Conservation (phyloP, 176 grass and related monocot genomes). For the Typha latifolia region DNA sequence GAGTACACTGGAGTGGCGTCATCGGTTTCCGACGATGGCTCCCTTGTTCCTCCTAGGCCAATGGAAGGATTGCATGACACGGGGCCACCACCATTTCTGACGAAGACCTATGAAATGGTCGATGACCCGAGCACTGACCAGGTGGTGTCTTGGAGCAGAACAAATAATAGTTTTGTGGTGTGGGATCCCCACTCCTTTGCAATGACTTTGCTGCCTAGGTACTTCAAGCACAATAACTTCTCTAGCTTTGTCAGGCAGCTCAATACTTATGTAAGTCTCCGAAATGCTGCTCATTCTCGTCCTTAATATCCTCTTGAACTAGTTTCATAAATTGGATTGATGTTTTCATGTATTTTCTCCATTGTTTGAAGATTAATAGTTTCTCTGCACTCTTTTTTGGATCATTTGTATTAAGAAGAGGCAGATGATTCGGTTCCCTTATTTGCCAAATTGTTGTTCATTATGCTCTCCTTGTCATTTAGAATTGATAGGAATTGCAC, state of each 20-base stretch:
- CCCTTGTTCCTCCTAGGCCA: slow-evolving; percentile 38
- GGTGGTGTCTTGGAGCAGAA: slow-evolving; percentile 56
- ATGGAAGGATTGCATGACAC: slow-evolving; percentile 69
- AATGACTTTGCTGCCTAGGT: slow-evolving; percentile 49
- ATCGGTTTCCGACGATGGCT: slow-evolving; percentile 7
- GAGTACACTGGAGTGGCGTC: neutral
- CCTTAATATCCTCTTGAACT: neutral
- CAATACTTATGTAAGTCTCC: slow-evolving; percentile 50
- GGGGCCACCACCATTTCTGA: slow-evolving; percentile 83
- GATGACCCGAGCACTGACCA: slow-evolving; percentile 44
- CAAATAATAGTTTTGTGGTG: slow-evolving; percentile 82
- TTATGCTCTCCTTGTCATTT: too few species aligned
- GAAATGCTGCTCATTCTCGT: neutral
- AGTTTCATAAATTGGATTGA: too few species aligned
- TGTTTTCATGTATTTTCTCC: too few species aligned
- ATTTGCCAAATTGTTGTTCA: too few species aligned
- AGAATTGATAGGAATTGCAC: too few species aligned
- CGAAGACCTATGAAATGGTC: slow-evolving; percentile 83
- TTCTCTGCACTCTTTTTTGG: too few species aligned
- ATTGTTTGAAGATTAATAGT: too few species aligned
- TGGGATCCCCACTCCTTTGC: slow-evolving; percentile 81
- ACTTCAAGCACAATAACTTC: slow-evolving; percentile 99
- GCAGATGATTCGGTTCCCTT: too few species aligned
- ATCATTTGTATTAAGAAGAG: too few species aligned
- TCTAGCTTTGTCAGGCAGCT: slow-evolving; percentile 95